Evolutionary conservation across 129 eudicot genomes (phyloP), one percentile per base, ranked within the genome.

Genomic region (Smallanthus sonchifolius): DNA sequence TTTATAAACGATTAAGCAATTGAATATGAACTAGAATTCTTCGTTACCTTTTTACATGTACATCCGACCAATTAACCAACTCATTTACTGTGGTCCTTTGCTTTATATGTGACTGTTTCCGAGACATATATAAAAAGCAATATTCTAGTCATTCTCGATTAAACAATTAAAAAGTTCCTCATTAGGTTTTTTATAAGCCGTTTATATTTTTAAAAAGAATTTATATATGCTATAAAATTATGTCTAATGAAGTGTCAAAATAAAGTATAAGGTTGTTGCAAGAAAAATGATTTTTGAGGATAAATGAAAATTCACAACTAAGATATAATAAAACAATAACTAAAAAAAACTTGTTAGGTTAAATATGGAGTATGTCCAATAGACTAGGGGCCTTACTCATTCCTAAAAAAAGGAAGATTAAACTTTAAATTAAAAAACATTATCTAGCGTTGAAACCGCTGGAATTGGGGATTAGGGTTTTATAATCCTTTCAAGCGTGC

Each of bases 381-480:
- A 70, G 65, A 17, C 4, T 3, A 70, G 67, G 82, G 82, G 20
- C 73, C 8, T 40, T 38, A 3, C 19, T 28, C 47, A 10, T 15
- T 54, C 57, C 42, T 44, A 77, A 17, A 36, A 77, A 38, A 42
- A 19, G 59, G 57, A 55, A 67, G 17, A 24, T 75, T 63, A 37
- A 56, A 43, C 47, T 39, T 48, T 48, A 42, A 19, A 10, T 32
- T 54, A 57, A 55, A 54, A 67, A 47, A 76, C 60, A 51, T 10
- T 38, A 42, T 75, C 52, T 47, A 40, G 32, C 79, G 14, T 49
- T 17, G 7, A 36, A 64, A 7, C 6, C 65, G 65, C 47, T 35
- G 13, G 69, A 63, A 16, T 72, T 74, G 59, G 78, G 59, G 16
- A 75, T 75, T 75, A 75, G 79, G 79, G 79, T 75, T 75, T 75